Percentiles rank a stretch among this genome's conserved stretches.
Evolutionary conservation across 1,284 basidiomycete genomes (phyloP).

Genomic region (Puccinia triticina): DNA sequence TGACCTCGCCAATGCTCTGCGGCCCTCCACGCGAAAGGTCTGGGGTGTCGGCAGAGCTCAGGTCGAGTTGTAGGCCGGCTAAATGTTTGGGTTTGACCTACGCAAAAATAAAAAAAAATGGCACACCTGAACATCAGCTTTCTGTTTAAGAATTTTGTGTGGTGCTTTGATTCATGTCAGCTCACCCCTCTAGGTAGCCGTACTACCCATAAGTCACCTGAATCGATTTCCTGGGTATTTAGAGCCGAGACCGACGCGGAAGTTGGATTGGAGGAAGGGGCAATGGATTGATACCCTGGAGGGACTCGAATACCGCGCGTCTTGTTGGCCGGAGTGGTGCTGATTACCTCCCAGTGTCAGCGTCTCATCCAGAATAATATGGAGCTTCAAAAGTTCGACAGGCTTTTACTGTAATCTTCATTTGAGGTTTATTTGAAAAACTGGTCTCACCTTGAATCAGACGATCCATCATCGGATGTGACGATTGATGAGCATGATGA

Average conservation of each 20-base stretch:
- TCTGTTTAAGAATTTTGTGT: too few species aligned
- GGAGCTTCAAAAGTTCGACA: too few species aligned
- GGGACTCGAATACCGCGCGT: background rate
- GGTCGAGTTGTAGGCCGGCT: slow-evolving; percentile 1
- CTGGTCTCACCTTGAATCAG: too few species aligned
- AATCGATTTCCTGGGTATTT: background rate
- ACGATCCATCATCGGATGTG: slow-evolving; percentile 2
- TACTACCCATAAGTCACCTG: slow-evolving; percentile 18
- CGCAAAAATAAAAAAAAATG: background rate
- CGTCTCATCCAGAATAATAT: too few species aligned
- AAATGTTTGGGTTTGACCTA: slow-evolving; percentile 24
- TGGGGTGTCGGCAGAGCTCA: background rate
- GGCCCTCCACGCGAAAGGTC: background rate
- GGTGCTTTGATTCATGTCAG: background rate
- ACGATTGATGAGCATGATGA: background rate
- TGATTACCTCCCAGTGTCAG: background rate
- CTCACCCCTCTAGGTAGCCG: slow-evolving; percentile 22
- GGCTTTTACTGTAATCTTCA: too few species aligned
- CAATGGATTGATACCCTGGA: background rate
- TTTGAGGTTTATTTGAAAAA: too few species aligned
- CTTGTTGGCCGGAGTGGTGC: background rate
- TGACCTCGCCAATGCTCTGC: slow-evolving; percentile 1
- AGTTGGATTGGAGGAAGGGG: background rate
- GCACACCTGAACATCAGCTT: too few species aligned
- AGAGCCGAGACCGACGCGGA: background rate